Evolutionary conservation across 352 stramenopile genomes (phyloP), one percentile per base, ranked within the genome.

Genomic region (Phytophthora fragariaefolia): DNA sequence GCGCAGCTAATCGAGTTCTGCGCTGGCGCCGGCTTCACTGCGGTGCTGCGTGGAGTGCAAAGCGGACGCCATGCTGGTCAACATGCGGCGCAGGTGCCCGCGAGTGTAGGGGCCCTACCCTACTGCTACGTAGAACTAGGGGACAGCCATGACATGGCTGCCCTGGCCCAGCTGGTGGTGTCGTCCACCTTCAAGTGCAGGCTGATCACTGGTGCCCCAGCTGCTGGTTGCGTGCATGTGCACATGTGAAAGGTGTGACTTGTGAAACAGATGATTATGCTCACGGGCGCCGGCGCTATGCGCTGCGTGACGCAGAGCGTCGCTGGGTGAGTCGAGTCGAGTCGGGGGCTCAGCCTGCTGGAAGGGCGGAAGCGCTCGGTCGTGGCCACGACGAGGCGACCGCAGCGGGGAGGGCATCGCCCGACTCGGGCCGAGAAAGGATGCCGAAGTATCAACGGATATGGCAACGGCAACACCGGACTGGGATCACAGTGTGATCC

Each of bases 161-260:
- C 42, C 34, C 30, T 38, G 30, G 9, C 30, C 20, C 52, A 58
- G 53, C 61, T 57, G 40, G 30, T 9, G 17, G 3, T 17, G 8
- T 20, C 36, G 22, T n/a, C 43, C 53, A 18, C 18, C 53, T 69
- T 69, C 62, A 69, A 69, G 53, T 64, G 62, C 45, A 69, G 58
- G 58, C 57, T 68, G 64, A 63, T 68, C 43, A 67, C 49, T 32
- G n/a, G 64, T 45, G 34, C 8, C 8, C 55, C 54, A 70, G 55
- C 63, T 70, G 62, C 56, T 69, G 46, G 46, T 54, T 69, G 36
- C 3, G 22, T 48, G n/a, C n/a, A n/a, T n/a, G n/a, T n/a, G n/a
- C n/a, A n/a, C n/a, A n/a, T n/a, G n/a, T n/a, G n/a, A n/a, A n/a
- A n/a, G n/a, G n/a, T n/a, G n/a, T n/a, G n/a, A n/a, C n/a, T n/a